Percentiles rank a stretch among this genome's conserved stretches.
Evolutionary conservation across 2,329 filamentous ascomycete species (phyloP).

Genomic region (Claviceps capensis): DNA sequence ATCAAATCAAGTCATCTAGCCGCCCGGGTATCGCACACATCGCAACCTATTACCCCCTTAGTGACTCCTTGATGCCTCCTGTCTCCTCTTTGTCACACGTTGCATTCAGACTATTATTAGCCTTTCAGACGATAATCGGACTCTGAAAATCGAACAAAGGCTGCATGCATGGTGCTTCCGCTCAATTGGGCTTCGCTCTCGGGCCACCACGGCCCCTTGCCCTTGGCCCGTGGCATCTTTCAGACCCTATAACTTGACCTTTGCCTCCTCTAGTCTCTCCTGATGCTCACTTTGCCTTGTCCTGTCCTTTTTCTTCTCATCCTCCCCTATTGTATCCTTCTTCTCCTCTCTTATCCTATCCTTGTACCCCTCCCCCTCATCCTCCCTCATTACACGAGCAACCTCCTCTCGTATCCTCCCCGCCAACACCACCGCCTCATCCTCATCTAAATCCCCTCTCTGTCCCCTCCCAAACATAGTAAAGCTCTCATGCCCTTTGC

Average conservation of each 20-base stretch:
- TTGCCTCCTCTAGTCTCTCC: not conserved
- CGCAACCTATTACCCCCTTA: too few relatives aligned
- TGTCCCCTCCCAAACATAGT: slow-evolving; percentile 71
- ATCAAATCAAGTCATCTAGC: too few relatives aligned
- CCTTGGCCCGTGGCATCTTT: not conserved
- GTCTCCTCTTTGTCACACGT: too few relatives aligned
- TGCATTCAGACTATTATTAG: too few relatives aligned
- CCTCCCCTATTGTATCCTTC: not conserved
- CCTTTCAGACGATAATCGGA: too few relatives aligned
- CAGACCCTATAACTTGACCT: not conserved
- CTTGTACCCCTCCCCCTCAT: slow-evolving; percentile 23
- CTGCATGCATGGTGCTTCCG: too few relatives aligned
- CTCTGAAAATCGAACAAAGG: too few relatives aligned
- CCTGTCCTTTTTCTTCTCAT: not conserved
- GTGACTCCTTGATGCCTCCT: too few relatives aligned
- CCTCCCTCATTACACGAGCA: slow-evolving; percentile 31
- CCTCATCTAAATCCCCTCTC: slow-evolving; percentile 62
- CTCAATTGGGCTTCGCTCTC: not conserved
- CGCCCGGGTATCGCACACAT: too few relatives aligned
- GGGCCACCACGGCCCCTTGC: not conserved
- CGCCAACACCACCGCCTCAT: slow-evolving; percentile 51
- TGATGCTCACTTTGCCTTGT: not conserved
- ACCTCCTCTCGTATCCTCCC: slow-evolving; percentile 37
- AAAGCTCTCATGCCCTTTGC: slow-evolving; percentile 48
- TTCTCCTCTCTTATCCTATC: not conserved